Evolutionary conservation across 2,329 filamentous ascomycete species (phyloP).

Genomic region (Coniella lustricola): DNA sequence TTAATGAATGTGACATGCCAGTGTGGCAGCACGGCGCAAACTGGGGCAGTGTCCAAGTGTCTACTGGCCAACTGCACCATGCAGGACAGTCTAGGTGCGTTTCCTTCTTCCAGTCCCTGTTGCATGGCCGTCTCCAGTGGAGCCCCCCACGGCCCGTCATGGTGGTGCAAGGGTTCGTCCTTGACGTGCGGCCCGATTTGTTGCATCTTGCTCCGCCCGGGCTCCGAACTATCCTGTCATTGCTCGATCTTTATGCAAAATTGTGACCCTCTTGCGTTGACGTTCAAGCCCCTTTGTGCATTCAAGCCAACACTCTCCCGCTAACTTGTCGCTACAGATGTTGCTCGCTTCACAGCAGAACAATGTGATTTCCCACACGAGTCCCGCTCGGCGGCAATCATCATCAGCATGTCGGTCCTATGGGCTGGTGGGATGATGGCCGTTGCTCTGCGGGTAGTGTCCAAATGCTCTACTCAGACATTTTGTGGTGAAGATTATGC

Average conservation of each 20-base stretch:
- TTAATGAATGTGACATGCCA: slow-evolving; percentile 4
- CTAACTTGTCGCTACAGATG: too few species aligned
- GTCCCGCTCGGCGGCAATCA: slow-evolving; percentile 2
- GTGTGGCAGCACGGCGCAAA: slow-evolving; percentile 2
- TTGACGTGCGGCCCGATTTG: too few species aligned
- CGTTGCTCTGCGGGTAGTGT: slow-evolving; percentile 3
- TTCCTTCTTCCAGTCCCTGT: too few species aligned
- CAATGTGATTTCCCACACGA: slow-evolving; percentile 5
- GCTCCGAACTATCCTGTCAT: too few species aligned
- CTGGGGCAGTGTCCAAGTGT: slow-evolving; percentile 3
- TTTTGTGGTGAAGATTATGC: slow-evolving; percentile 11
- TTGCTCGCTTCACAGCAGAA: slow-evolving; percentile 3
- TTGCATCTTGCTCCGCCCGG: too few species aligned
- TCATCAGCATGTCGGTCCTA: slow-evolving; percentile 7
- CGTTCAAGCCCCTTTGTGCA: too few species aligned
- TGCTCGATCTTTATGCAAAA: too few species aligned
- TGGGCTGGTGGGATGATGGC: neutral
- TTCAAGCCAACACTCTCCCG: too few species aligned
- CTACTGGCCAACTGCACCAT: slow-evolving; percentile 13
- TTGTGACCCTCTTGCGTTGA: too few species aligned
- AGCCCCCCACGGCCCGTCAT: too few species aligned
- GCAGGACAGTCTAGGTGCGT: slow-evolving; percentile 12
- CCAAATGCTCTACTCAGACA: slow-evolving; percentile 7
- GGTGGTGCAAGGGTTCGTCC: too few species aligned
- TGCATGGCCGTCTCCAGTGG: too few species aligned